These are phyloP conservation scores for Hawksworthiomyces lignivorus DNA, from an alignment of 2,329 filamentous ascomycete species.

Conservation along the genomic window DNA sequence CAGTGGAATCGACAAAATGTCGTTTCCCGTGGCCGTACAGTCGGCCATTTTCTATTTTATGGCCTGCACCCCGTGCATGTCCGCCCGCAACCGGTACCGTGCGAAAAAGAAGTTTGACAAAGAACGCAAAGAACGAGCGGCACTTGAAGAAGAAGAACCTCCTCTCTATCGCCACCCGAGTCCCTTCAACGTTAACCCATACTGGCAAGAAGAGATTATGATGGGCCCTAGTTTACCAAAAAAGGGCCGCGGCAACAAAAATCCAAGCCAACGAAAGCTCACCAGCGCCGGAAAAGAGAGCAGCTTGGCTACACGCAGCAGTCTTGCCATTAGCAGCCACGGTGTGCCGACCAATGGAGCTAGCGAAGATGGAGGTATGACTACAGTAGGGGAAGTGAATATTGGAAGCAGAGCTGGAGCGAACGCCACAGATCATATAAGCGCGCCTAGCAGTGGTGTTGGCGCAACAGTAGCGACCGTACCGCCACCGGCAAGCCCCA, in stretches of 20 bases:
- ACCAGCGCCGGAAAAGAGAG: constrained; percentile 52
- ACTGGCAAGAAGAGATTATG: constrained; percentile 80
- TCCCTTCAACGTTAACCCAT: constrained; percentile 79
- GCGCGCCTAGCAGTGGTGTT: too few relatives aligned
- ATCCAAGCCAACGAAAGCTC: constrained; percentile 51
- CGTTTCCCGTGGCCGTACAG: constrained; percentile 55
- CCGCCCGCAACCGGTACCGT: constrained; percentile 61
- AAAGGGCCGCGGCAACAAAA: constrained; percentile 47
- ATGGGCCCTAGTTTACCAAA: constrained; percentile 70
- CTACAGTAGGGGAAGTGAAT: too few relatives aligned
- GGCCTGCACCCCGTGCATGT: constrained; percentile 71
- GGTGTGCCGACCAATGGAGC: constrained; percentile 23
- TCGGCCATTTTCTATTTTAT: constrained; percentile 72
- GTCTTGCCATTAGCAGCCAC: constrained; percentile 27
- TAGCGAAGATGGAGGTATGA: constrained; percentile 4
- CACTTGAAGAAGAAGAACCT: constrained; percentile 60
- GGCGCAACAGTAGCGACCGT: background rate
- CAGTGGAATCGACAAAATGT: constrained; percentile 29
- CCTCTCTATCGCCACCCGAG: constrained; percentile 70
- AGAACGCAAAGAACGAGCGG: constrained; percentile 58
- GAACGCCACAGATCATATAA: too few relatives aligned
- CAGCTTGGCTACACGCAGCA: constrained; percentile 30
- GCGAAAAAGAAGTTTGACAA: constrained; percentile 62
- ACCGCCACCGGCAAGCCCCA: constrained; percentile 27
- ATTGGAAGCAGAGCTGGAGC: too few relatives aligned